Evolutionary conservation across 768 basidiomycete species (phyloP).

Genomic region (Plicaturopsis crispa): DNA sequence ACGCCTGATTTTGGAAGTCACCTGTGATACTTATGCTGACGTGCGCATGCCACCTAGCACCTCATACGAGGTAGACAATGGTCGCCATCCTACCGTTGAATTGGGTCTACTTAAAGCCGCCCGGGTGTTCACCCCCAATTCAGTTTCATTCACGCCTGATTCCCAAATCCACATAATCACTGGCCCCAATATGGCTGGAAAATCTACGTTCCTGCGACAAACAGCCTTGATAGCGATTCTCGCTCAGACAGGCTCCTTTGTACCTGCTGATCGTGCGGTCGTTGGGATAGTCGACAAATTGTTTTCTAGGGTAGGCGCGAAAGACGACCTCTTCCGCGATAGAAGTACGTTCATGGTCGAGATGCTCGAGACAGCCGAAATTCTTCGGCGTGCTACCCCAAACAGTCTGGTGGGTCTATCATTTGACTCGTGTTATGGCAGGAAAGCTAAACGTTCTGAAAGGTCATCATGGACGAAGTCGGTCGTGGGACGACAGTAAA

Average conservation of each 20-base stretch:
- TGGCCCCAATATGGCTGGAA: slow-evolving; percentile 94
- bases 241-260: slow-evolving; percentile 89
- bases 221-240: slow-evolving; percentile 84
- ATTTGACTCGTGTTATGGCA: background rate
- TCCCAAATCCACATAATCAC: slow-evolving; percentile 80
- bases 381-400: slow-evolving; percentile 75
- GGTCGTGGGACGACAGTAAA: slow-evolving; percentile 90
- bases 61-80: slow-evolving; percentile 63
- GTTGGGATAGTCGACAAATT: slow-evolving; percentile 87
- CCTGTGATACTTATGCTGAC: background rate
- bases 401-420: slow-evolving; percentile 62
- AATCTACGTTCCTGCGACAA: slow-evolving; percentile 89
- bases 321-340: slow-evolving; percentile 91
- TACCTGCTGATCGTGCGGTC: slow-evolving; percentile 76
- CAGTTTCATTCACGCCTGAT: slow-evolving; percentile 48
- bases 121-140: slow-evolving; percentile 82
- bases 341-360: slow-evolving; percentile 98
- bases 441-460: slow-evolving; percentile 4
- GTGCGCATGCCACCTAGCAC: slow-evolving; percentile 24
- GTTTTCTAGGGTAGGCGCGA: slow-evolving; percentile 92
- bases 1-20: too few relatives aligned
- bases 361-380: slow-evolving; percentile 91
- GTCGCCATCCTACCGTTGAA: slow-evolving; percentile 92
- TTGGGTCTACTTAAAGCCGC: slow-evolving; percentile 69
- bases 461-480: slow-evolving; percentile 99